Base-by-base conservation (phyloP, 2,329 filamentous ascomycete species). In the Penicillium sp. region DNA sequence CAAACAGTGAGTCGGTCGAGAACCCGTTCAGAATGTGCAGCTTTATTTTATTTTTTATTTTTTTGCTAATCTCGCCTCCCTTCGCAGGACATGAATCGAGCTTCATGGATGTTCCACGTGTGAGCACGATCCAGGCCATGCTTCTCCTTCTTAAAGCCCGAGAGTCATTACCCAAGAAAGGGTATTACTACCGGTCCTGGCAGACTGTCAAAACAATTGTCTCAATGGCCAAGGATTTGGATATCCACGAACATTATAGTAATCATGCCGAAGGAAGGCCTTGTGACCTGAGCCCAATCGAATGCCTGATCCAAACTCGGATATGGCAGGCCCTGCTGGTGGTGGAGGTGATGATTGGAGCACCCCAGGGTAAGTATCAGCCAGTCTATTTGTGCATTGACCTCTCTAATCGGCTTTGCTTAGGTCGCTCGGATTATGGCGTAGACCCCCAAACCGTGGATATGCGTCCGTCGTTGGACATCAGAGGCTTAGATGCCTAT, bases 141-240 rank as follows among this genome's bases (percentile, higher is more conserved):
- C 78, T 97, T 45, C 87, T 98, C 45, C 82, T 97, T 19, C 78
- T 97, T 44, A 98, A 98, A 73, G 95, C 93, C 1, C 85, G 92
- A 61, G 93, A 98, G 74, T 90, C 90, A n/a, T 87, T 90, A 9
- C 93, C 93, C 0, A 96, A 96, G 70, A 87, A 91, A 58, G 95
- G 95, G 1, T 98, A 98, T 71, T 98, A 95, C 74, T 98, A 95
- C 75, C 88, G 93, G 37, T 98, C 95, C 0, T 98, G 95, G 93
- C 96, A 97, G 86, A 91, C 90, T 5, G 86, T 96, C 21, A 93
- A 96, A 52, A 91, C 93, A 59, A 91, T 93, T 61, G 89, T 96
- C 8, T 89, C 92, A 47, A 96, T 98, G 91, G 91, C 87, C 26
- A 95, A 96, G 68, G 93, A 97, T 70, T 80, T 98, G 31, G 91